Conservation (phyloP, 2,329 filamentous ascomycete genomes). For the Aspergillus glaucus region DNA sequence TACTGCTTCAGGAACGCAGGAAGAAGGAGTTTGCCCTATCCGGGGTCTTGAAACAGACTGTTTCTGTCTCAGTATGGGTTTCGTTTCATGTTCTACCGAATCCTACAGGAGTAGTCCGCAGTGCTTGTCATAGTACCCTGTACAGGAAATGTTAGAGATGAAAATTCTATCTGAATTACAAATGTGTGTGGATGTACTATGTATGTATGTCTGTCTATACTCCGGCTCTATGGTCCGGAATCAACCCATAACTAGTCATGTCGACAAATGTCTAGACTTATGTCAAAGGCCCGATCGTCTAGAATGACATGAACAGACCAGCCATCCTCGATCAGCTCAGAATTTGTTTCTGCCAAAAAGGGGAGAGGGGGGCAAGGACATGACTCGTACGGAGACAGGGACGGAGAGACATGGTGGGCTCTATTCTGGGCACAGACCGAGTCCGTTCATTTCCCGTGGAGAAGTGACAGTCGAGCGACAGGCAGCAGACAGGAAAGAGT, state of each 20-base stretch:
- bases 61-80: background rate
- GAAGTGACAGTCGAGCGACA: background rate
- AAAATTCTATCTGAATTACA: no score
- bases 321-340: background rate
- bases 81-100: background rate
- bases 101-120: background rate
- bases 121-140: no score
- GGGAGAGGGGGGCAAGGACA: background rate
- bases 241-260: no score
- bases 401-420: background rate
- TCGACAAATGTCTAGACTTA: no score
- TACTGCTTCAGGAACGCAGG: background rate
- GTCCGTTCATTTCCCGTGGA: background rate
- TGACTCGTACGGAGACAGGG: background rate
- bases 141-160: no score
- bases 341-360: background rate
- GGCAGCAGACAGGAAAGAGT: background rate
- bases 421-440: background rate
- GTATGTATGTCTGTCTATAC: no score
- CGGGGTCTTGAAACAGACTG: background rate
- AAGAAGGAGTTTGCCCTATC: background rate
- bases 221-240: no score
- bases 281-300: no score
- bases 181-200: no score
- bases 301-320: background rate